Percentiles rank a stretch among this genome's conserved stretches.
phyloP scores from a whole-genome alignment of 768 basidiomycete genomes.

The Naganishia antarctica region DNA sequence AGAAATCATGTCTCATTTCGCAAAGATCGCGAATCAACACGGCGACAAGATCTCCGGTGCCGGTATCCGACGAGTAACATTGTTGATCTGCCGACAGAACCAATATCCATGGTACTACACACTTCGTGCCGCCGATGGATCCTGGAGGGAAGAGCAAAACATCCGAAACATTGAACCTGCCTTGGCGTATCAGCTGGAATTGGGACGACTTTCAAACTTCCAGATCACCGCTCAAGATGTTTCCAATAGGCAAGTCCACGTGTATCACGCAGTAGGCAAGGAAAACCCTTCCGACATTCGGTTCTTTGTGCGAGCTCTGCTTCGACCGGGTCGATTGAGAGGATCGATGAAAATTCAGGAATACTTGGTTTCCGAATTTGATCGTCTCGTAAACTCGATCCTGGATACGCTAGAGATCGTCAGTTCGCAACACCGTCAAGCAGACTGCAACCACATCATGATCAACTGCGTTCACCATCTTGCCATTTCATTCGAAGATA shows the following conservation, averaged over 20 bases:
- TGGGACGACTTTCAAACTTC: conserved; percentile 93
- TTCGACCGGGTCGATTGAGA: conserved; percentile 88
- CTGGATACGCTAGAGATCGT: conserved; percentile 94
- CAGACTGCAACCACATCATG: conserved; percentile 97
- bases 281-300: conserved; percentile 97
- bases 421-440: conserved; percentile 77
- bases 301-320: conserved; percentile 94
- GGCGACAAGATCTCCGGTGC: conserved; percentile 61
- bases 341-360: conserved; percentile 92
- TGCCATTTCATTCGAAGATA: conserved; percentile 90
- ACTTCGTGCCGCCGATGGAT: conserved; percentile 61
- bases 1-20: conserved; percentile 67
- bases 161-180: conserved; percentile 99
- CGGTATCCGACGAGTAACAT: conserved; percentile 85
- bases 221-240: conserved; percentile 93
- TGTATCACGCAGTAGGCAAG: conserved; percentile 88
- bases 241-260: conserved; percentile 94
- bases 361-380: conserved; percentile 97
- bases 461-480: conserved; percentile 99
- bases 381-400: conserved; percentile 87
- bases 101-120: conserved; percentile 95
- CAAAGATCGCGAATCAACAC: conserved; percentile 66
- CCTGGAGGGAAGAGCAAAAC: conserved; percentile 89
- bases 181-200: conserved; percentile 93
- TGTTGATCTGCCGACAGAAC: conserved; percentile 82